Evolutionary conservation across 1,139 yeast genomes (phyloP).

Genomic region (Yamadazyma diddensiae): DNA sequence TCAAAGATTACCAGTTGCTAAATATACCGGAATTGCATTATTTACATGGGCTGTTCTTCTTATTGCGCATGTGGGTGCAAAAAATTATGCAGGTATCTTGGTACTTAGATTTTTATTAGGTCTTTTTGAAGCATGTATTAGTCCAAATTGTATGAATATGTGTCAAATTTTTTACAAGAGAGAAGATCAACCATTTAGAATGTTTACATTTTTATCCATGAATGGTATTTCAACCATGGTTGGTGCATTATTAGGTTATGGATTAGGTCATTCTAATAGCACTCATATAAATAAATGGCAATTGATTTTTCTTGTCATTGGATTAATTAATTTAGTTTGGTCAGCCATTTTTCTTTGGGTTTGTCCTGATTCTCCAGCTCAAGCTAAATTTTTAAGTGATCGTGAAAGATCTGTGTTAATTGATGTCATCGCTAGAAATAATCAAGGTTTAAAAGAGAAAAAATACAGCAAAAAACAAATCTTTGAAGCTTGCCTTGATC

Average conservation of each 20-base stretch:
- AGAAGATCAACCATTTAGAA: constrained; percentile 35
- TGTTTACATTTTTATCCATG: constrained; percentile 27
- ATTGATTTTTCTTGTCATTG: constrained; percentile 43
- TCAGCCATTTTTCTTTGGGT: constrained; percentile 21
- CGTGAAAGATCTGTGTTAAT: constrained; percentile 31
- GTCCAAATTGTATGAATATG: constrained; percentile 29
- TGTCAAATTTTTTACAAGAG: constrained; percentile 21
- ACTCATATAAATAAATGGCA: constrained; percentile 23
- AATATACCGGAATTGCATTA: constrained; percentile 43
- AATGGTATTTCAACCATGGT: constrained; percentile 31
- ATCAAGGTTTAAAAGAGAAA: constrained; percentile 24
- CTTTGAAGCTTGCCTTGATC: constrained; percentile 24
- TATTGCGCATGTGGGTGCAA: constrained; percentile 45
- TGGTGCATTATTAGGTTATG: constrained; percentile 31
- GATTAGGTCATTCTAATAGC: constrained; percentile 29
- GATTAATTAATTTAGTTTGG: constrained; percentile 33
- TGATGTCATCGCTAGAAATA: constrained; percentile 22
- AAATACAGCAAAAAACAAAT: constrained; percentile 20
- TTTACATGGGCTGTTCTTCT: constrained; percentile 51
- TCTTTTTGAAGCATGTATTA: constrained; percentile 33
- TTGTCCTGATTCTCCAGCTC: constrained; percentile 42
- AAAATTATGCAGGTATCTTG: constrained; percentile 46
- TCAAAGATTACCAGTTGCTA: constrained; percentile 54
- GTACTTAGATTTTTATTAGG: constrained; percentile 47
- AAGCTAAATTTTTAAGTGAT: constrained; percentile 35